Base-by-base conservation (phyloP, 148 eudicot genomes). In the Diospyros kaki region DNA sequence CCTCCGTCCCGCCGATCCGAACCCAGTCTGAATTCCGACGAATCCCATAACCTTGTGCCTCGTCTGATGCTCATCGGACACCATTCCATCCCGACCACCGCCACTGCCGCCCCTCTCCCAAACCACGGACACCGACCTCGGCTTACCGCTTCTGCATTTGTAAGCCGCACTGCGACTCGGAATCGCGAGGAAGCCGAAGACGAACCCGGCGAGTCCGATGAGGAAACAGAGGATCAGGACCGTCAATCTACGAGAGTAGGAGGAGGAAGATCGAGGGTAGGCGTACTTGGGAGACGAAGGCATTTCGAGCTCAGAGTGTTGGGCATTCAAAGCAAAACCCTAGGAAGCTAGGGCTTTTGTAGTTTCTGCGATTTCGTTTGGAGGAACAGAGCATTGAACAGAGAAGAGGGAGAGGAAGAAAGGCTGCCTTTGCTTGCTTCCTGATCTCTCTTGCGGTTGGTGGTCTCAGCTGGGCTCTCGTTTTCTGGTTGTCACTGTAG, bases 11-110 rank as follows among this genome's bases (percentile, higher is more conserved):
- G 69, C 81, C 4, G 97, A 92, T 62, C 86, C 89, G 18, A 94
- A 94, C 66, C 96, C 98, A 58, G 98, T 92, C 72, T 92, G 95
- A 71, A 94, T 89, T 38, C 98, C 98, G 17, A 94, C 97, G 74
- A 94, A 94, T 0, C 91, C 98, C 96, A 89, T 94, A n/a, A 90
- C 90, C 76, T 89, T 94, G 66, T 81, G 85, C 84, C 97, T 87
- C 56, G 80, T 85, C 52, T 58, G 78, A 76, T 64, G 71, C 55
- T 73, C 86, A 51, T n/a, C 67, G 10, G 54, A 60, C 40, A 71
- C 28, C 80, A 60, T 18, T 58, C 3, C 63, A 39, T 44, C 58
- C 14, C 50, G 71, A 44, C 53, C 54, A 9, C 12, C 66, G 45
- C 61, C 48, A 74, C 46, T 45, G 42, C 63, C 74, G 17, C 14